Evolutionary conservation across 1,284 basidiomycete genomes (phyloP), one percentile per base, ranked within the genome.

Genomic region (Ceratobasidium theobromae): DNA sequence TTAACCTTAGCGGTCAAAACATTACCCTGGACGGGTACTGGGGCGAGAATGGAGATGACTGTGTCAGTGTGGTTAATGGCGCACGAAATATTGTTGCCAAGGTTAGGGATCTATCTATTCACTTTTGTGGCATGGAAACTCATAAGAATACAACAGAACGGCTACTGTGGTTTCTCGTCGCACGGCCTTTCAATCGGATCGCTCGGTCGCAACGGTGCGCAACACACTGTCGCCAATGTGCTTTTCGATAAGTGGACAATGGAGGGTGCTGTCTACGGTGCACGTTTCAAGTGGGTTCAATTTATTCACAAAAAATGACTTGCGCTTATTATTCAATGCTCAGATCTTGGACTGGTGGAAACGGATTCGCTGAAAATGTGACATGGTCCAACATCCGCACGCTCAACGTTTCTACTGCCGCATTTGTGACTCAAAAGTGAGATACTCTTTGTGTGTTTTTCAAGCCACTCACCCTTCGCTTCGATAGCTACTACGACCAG

Each of bases 21-120:
- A 77, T 79, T 70, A 77, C 78, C 21, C 74, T 81, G n/a, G 79
- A 81, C 66, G 78, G 78, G 65, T 77, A 78, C 69, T 79, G 76
- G 57, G 78, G 79, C 21, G 76, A 78, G 67, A 81, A 81, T 60
- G 81, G 81, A 6, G 81, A 81, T 69, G 80, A 82, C 68, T 81
- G 80, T 57, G 75, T 81, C 27, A 80, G 80, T 4, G 77, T 81
- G 21, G 77, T 81, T 66, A 76, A 78, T 62, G 80, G 80, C 11
- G 80, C 79, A 0, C 72, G 73, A 33, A 77, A 81, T 70, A 77
- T 81, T 43, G 74, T 78, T 16, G 79, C 78, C n/a, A 74, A 77
- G 57, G 57, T 60, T 3, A 3, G 57, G 33, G 16, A 43, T n/a
- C 40, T n/a, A 16, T 3, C 5, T 6, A 3, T n/a, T n/a, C 16